A percentile compares a stretch with the other conserved stretches of the same genome.
phyloP scores from a whole-genome alignment of 345 rosid species.

The Salix exigua region DNA sequence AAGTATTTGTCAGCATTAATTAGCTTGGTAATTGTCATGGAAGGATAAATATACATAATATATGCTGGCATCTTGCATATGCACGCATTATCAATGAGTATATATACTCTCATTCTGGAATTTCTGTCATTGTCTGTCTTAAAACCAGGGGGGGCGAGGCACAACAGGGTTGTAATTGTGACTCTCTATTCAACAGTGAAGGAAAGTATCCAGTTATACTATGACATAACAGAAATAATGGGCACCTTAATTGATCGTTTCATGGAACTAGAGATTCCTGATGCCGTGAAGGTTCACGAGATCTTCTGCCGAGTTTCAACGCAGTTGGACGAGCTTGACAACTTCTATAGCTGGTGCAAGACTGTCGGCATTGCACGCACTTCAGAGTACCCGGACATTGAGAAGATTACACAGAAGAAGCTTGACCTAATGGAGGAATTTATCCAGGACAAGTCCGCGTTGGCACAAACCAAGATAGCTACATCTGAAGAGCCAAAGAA shows the following conservation, averaged over 20 bases:
- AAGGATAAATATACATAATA: too few species aligned
- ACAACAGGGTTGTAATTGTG: conserved; percentile 62
- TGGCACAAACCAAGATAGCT: conserved; percentile 26
- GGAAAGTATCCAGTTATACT: conserved; percentile 74
- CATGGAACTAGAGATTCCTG: conserved; percentile 60
- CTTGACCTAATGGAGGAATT: conserved; percentile 81
- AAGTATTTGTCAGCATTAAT: too few species aligned
- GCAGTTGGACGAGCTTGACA: conserved; percentile 68
- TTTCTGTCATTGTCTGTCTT: neutral
- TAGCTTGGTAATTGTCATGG: too few species aligned
- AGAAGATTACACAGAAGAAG: conserved; percentile 68
- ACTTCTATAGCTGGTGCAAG: conserved; percentile 70
- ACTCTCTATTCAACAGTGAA: conserved; percentile 66
- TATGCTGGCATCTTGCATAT: too few species aligned
- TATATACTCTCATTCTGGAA: neutral
- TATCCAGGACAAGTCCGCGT: conserved; percentile 58
- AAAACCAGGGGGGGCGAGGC: conserved; percentile 58
- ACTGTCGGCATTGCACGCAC: conserved; percentile 57
- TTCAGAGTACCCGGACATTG: conserved; percentile 78
- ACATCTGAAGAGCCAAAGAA: conserved; percentile 14
- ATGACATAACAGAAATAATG: conserved; percentile 59
- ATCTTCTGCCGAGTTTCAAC: conserved; percentile 56
- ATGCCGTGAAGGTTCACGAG: conserved; percentile 61
- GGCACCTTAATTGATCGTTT: conserved; percentile 65
- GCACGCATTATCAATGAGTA: too few species aligned